phyloP scores from a whole-genome alignment of 2,329 filamentous ascomycete genomes.

The Diaporthe sp. region DNA sequence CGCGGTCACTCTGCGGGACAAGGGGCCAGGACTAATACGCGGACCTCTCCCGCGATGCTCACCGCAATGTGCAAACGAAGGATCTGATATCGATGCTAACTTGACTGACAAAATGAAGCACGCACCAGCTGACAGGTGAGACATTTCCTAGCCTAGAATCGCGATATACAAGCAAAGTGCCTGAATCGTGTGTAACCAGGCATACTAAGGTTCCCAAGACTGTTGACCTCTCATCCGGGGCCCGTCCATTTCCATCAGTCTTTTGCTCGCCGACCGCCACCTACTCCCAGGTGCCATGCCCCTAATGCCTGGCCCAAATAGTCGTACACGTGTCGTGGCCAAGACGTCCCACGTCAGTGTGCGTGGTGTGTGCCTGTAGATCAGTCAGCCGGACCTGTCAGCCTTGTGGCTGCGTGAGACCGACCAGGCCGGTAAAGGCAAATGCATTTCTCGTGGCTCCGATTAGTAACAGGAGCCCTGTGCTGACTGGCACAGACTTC shows the following conservation, averaged over 20 bases:
- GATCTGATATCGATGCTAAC: neutral
- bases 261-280: neutral
- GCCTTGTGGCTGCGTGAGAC: neutral
- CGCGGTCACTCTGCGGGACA: neutral
- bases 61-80: neutral
- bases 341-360: neutral
- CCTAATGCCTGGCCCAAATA: neutral
- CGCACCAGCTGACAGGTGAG: neutral
- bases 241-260: neutral
- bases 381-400: neutral
- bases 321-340: neutral
- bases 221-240: neutral
- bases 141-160: neutral
- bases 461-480: neutral
- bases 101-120: neutral
- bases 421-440: constrained; percentile 1
- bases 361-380: neutral
- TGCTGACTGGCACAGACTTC: neutral
- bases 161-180: neutral
- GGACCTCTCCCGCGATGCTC: neutral
- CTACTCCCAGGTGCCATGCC: neutral
- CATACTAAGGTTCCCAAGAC: neutral
- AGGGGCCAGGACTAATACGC: neutral
- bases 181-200: neutral
- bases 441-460: constrained; percentile 9